A percentile compares a stretch with the other conserved stretches of the same genome.
These are phyloP conservation scores for Striga asiatica DNA, from an alignment of 257 asterid species.

Conservation along the genomic window DNA sequence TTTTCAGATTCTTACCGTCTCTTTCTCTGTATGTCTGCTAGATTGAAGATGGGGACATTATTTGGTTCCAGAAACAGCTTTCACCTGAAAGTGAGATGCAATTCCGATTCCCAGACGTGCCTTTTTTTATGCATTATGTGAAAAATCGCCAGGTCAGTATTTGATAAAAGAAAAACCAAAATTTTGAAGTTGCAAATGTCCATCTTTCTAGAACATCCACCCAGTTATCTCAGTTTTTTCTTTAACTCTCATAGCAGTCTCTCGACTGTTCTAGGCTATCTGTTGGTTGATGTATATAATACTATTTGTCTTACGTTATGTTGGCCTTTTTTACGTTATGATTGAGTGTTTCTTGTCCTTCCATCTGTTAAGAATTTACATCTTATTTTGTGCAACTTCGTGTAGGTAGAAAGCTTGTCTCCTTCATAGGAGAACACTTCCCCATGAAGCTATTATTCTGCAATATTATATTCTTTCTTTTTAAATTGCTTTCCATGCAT, in stretches of 20 bases:
- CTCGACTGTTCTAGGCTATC: too few species aligned
- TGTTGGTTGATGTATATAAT: too few species aligned
- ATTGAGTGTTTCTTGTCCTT: too few species aligned
- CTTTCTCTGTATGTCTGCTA: too few species aligned
- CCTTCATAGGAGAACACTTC: background rate
- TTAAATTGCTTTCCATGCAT: slow-evolving; percentile 5
- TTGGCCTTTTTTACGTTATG: too few species aligned
- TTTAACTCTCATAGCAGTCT: too few species aligned
- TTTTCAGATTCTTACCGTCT: background rate
- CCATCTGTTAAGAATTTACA: background rate
- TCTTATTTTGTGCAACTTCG: slow-evolving; percentile 2
- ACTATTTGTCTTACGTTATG: too few species aligned
- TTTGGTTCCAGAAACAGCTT: slow-evolving; percentile 81
- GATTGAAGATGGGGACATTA: slow-evolving; percentile 97
- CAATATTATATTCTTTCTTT: background rate
- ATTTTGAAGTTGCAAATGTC: too few species aligned
- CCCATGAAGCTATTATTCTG: background rate
- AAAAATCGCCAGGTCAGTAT: slow-evolving; percentile 81
- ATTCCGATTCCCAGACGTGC: slow-evolving; percentile 68
- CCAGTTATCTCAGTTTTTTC: too few species aligned
- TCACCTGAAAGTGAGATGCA: slow-evolving; percentile 52
- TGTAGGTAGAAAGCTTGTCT: background rate
- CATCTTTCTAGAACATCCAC: too few species aligned
- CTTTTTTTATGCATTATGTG: slow-evolving; percentile 79
- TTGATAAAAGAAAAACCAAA: too few species aligned